A percentile compares a stretch with the other conserved stretches of the same genome.
Conservation (phyloP, 257 asterid species). For the Apocynum venetum region DNA sequence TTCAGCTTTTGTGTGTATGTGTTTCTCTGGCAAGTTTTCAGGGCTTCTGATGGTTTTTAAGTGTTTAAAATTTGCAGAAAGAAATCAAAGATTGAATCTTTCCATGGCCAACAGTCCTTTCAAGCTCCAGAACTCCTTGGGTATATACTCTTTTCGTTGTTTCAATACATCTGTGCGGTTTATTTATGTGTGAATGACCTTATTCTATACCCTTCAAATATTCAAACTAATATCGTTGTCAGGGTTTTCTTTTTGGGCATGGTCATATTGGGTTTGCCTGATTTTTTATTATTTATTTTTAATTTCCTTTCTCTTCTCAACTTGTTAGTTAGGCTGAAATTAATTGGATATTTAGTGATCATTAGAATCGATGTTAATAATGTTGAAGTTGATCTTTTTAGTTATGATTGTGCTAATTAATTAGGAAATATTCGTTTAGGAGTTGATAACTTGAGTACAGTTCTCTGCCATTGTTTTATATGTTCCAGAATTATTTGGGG, state of each 20-base stretch:
- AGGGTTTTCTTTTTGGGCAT: neutral
- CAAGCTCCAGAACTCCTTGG: constrained; percentile 59
- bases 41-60: constrained; percentile 31
- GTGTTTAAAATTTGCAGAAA: constrained; percentile 51
- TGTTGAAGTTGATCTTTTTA: neutral
- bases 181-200: neutral
- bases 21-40: neutral
- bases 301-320: neutral
- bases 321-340: neutral
- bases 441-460: neutral
- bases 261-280: neutral
- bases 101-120: constrained; percentile 61
- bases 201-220: neutral
- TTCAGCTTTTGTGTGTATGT: neutral
- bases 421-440: neutral
- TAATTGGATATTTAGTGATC: neutral
- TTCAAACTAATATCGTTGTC: neutral
- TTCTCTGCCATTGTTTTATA: neutral
- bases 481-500: neutral
- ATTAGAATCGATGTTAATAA: neutral
- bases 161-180: neutral
- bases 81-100: constrained; percentile 35
- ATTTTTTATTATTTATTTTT: neutral
- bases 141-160: constrained; percentile 27
- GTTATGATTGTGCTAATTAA: neutral